Evolutionary conservation across 805 yeast species (phyloP), one percentile per base, ranked within the genome.

Genomic region (Schwanniomyces pseudopolymorphus): DNA sequence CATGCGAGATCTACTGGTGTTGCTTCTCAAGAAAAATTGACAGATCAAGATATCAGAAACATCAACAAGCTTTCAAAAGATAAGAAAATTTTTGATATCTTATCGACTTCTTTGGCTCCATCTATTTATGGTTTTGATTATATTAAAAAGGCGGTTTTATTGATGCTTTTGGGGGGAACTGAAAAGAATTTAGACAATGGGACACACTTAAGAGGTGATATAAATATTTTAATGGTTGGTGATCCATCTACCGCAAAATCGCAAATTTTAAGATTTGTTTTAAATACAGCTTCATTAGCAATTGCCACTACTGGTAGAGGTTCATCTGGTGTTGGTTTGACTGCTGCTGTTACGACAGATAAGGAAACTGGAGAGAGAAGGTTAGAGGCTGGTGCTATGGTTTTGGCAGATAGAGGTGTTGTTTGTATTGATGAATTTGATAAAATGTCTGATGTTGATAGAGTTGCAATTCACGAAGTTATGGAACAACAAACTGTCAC

Each of bases 401-500:
- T 94, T 33, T 75, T 94, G 52, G 99, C 98, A 10, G 99, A 94
- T 69, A 77, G 97, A 54, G 99, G 99, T 53, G 79, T 94, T 47
- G 97, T 94, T 36, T 94, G 99, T 79, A 95, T 94, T 59, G 99
- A 94, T 76, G 99, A 94, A 75, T 94, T 94, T 62, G 99, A 92
- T 72, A 94, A 94, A 69, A 94, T 94, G 99, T 85, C 88, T 51
- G 99, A 94, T 66, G 81, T 84, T 22, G 99, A 94, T 72, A 80
- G 99, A 63, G 98, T 94, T 43, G 98, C 98, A 1, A 94, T 94
- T 60, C 99, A 94, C 69, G 99, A 94, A 78, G 99, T 94, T 42
- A 94, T 94, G 99, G 99, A 94, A 73, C 99, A 94, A 71, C 99
- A 94, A 67, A 94, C 99, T 0, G 97, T 92, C 24, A 91, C 98